Evolutionary conservation across 1,284 basidiomycete genomes (phyloP).

Genomic region (Apiotrichum montevideense): DNA sequence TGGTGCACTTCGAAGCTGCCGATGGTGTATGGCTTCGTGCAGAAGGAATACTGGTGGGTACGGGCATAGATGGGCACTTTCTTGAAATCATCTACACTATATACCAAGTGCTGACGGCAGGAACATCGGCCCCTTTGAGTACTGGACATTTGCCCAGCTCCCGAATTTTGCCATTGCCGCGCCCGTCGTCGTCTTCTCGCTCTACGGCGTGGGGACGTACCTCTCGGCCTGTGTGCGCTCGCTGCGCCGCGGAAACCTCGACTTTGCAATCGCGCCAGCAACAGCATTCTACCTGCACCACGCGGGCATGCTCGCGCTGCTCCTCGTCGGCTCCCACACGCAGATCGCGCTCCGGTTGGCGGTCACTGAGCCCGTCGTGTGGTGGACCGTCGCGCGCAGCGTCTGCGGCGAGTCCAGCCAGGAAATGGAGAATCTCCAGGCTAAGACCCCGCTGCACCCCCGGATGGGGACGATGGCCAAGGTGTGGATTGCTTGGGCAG

Average conservation of each 20-base stretch:
- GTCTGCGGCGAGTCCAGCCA: neutral
- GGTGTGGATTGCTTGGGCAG: constrained; percentile 57
- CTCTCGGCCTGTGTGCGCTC: constrained; percentile 14
- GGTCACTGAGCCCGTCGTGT: constrained; percentile 69
- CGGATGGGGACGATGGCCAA: no score
- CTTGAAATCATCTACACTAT: no score
- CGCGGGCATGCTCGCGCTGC: constrained; percentile 54
- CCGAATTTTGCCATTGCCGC: constrained; percentile 81
- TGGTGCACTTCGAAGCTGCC: constrained; percentile 67
- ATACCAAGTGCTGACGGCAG: constrained; percentile 24
- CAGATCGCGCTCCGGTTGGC: constrained; percentile 83
- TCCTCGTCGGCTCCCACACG: constrained; percentile 77
- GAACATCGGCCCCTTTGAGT: constrained; percentile 75
- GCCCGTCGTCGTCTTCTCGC: constrained; percentile 60
- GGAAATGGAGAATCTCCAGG: no score
- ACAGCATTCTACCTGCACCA: constrained; percentile 56
- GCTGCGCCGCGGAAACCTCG: constrained; percentile 27
- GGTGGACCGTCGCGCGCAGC: constrained; percentile 63
- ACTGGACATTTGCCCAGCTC: constrained; percentile 75
- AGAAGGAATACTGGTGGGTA: constrained; percentile 68
- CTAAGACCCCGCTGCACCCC: no score
- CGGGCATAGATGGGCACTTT: no score
- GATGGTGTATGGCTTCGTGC: constrained; percentile 75
- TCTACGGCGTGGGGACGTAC: constrained; percentile 26
- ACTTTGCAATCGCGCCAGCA: constrained; percentile 51